Conservation (phyloP, 2,329 filamentous ascomycete genomes). For the Alternaria alternata region DNA sequence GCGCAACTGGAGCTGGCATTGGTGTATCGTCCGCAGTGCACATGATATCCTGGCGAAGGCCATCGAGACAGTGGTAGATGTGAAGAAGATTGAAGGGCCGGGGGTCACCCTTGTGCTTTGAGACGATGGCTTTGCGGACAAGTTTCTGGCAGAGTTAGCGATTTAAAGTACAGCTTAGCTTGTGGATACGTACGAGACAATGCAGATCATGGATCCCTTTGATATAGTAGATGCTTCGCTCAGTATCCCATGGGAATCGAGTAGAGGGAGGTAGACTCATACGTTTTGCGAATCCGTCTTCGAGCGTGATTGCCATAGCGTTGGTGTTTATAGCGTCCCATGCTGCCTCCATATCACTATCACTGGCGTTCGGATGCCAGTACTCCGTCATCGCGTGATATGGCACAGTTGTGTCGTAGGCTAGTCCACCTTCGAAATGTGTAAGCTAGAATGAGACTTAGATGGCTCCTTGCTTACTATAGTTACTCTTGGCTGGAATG, state of each 20-base stretch:
- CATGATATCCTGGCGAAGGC: slow-evolving; percentile 46
- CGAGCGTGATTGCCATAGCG: slow-evolving; percentile 43
- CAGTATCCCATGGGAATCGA: slow-evolving; percentile 48
- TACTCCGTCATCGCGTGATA: slow-evolving; percentile 41
- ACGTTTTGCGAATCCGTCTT: slow-evolving; percentile 35
- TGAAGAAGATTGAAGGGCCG: slow-evolving; percentile 38
- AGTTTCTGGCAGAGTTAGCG: slow-evolving; percentile 36
- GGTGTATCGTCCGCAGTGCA: slow-evolving; percentile 49
- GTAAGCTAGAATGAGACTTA: slow-evolving; percentile 3
- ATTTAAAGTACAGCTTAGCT: background rate
- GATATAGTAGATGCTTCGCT: slow-evolving; percentile 46
- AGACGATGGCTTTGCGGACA: slow-evolving; percentile 44
- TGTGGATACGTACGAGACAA: slow-evolving; percentile 35
- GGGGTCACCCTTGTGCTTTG: slow-evolving; percentile 35
- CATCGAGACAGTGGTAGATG: slow-evolving; percentile 46
- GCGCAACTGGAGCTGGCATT: slow-evolving; percentile 38
- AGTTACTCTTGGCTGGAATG: slow-evolving; percentile 31
- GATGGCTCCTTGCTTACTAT: slow-evolving; percentile 29
- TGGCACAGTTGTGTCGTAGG: slow-evolving; percentile 37
- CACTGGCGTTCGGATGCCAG: slow-evolving; percentile 42
- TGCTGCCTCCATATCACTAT: slow-evolving; percentile 37
- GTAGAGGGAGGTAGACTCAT: slow-evolving; percentile 37
- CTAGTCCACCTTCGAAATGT: slow-evolving; percentile 32
- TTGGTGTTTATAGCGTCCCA: slow-evolving; percentile 48
- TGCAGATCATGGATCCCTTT: slow-evolving; percentile 48